Evolutionary conservation across 495 filamentous ascomycete species (phyloP).

Genomic region (Daldinia concentrica): DNA sequence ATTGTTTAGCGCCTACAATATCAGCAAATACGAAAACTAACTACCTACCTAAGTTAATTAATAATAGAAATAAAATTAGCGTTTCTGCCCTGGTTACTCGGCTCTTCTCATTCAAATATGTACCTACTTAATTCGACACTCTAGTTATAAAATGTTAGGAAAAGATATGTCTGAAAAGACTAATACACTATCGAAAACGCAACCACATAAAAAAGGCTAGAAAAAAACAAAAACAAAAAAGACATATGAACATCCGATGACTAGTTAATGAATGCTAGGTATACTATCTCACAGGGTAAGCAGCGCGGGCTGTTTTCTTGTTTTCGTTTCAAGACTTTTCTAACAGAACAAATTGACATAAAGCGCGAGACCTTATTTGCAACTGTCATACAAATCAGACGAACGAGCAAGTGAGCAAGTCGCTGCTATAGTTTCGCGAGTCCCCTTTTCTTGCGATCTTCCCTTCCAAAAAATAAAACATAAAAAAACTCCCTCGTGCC

Average conservation of each 20-base stretch:
- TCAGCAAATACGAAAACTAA: not conserved
- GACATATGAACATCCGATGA: conserved; percentile 21
- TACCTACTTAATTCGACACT: conserved; percentile 1
- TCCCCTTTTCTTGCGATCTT: conserved; percentile 33
- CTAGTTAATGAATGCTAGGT: conserved; percentile 36
- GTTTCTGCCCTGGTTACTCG: not conserved
- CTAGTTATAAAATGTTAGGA: not conserved
- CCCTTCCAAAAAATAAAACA: not conserved
- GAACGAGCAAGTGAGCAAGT: conserved; percentile 7
- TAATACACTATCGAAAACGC: not conserved
- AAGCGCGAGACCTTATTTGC: conserved; percentile 26
- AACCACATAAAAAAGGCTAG: not conserved
- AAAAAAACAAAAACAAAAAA: not conserved
- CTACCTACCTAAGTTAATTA: not conserved
- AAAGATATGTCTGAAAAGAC: not conserved
- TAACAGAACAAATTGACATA: conserved; percentile 4
- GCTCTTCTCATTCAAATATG: not conserved
- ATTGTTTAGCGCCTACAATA: not conserved
- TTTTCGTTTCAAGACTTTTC: conserved; percentile 2
- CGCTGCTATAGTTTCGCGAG: conserved; percentile 25
- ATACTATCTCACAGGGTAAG: conserved; percentile 6
- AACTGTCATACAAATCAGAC: conserved; percentile 20
- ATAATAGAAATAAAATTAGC: not conserved
- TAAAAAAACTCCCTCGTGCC: conserved; percentile 30
- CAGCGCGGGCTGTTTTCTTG: conserved; percentile 6